Percentiles rank a stretch among this genome's conserved stretches.
Evolutionary conservation across 2,329 filamentous ascomycete genomes (phyloP).

Genomic region (Bisporella sp.): DNA sequence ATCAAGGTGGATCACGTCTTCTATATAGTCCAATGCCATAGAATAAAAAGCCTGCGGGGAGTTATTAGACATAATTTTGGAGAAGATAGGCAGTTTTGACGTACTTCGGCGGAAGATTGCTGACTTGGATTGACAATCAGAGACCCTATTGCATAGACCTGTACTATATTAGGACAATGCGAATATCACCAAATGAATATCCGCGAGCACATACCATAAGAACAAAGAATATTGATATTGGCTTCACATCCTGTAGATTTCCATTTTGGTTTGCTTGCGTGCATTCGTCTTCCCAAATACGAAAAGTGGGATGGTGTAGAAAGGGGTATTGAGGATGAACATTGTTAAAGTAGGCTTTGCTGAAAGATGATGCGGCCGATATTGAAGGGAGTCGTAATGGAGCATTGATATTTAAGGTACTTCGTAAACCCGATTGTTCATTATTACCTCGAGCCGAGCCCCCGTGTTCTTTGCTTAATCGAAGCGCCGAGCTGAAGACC

Average conservation of each 20-base stretch:
- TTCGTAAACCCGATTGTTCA: neutral
- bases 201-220: neutral
- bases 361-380: neutral
- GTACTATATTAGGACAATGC: neutral
- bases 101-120: neutral
- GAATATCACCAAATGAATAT: neutral
- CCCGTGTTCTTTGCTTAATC: neutral
- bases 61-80: neutral
- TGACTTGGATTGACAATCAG: neutral
- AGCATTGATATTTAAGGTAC: neutral
- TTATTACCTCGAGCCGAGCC: neutral
- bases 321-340: conserved; percentile 22
- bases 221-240: neutral
- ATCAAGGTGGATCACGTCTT: conserved; percentile 17
- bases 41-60: neutral
- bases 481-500: conserved; percentile 18
- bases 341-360: conserved; percentile 20
- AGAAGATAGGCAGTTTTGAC: neutral
- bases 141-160: neutral
- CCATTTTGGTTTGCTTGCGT: neutral
- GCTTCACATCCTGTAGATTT: neutral
- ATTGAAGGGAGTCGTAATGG: neutral
- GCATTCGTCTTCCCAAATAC: conserved; percentile 13
- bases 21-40: neutral
- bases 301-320: conserved; percentile 19